phyloP scores from a whole-genome alignment of 139 green algal species.

The Coelastrella sp. region DNA sequence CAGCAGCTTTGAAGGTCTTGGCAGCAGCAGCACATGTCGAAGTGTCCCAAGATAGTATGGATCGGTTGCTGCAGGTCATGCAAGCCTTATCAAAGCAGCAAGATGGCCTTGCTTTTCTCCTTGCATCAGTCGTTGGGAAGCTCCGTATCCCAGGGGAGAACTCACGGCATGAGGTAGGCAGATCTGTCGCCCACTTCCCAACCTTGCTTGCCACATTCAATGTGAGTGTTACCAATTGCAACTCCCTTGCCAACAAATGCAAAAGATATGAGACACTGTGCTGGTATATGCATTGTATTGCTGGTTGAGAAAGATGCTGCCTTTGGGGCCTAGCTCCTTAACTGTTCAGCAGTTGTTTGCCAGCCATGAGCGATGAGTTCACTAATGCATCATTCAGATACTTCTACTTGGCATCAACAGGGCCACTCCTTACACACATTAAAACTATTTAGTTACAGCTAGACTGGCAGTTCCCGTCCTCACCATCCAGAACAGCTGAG shows the following conservation, averaged over 20 bases:
- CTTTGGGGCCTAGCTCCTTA: no score
- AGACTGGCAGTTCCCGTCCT: not conserved
- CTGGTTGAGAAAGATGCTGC: no score
- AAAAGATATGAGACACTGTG: not conserved
- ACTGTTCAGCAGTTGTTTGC: no score
- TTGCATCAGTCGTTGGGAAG: slow-evolving; percentile 2
- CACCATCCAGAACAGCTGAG: not conserved
- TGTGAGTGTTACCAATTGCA: no score
- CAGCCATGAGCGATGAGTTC: not conserved
- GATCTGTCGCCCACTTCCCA: not conserved
- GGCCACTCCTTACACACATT: no score
- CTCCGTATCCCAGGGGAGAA: not conserved
- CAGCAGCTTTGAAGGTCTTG: slow-evolving; percentile 22
- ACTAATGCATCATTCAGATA: no score
- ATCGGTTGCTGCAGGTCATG: slow-evolving; percentile 24
- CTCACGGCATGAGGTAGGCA: not conserved
- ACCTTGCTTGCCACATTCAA: no score
- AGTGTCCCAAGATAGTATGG: not conserved
- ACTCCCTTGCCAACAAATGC: not conserved
- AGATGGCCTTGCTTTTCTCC: not conserved
- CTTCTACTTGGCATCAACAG: no score
- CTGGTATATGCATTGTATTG: no score
- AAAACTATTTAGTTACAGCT: not conserved
- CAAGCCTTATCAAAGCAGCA: not conserved
- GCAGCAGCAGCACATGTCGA: not conserved